A percentile compares a stretch with the other conserved stretches of the same genome.
Evolutionary conservation across 192 early-diverging fungal genomes (phyloP).

Genomic region (Gonapodya sp.): DNA sequence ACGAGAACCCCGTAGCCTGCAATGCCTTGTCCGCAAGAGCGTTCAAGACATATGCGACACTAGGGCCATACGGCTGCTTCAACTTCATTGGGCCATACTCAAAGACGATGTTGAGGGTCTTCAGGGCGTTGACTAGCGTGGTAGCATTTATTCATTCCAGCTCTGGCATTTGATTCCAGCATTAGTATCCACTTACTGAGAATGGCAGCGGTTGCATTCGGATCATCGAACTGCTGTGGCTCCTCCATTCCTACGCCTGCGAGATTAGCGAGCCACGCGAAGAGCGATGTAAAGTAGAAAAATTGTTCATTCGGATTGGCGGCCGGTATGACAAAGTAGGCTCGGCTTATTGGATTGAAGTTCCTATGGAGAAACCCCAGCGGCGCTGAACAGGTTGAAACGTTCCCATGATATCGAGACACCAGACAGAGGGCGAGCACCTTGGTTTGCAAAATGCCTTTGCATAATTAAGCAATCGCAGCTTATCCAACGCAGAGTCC

Average conservation of each 20-base stretch:
- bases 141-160: background rate
- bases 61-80: conserved; percentile 48
- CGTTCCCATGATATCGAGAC: too few species aligned
- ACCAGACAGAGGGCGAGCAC: background rate
- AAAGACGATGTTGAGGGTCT: conserved; percentile 35
- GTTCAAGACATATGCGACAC: conserved; percentile 30
- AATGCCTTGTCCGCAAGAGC: conserved; percentile 35
- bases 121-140: conserved; percentile 26
- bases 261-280: conserved; percentile 37
- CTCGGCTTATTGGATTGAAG: background rate
- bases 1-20: conserved; percentile 23
- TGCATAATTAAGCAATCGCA: conserved; percentile 12
- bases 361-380: background rate
- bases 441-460: background rate
- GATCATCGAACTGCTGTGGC: conserved; percentile 52
- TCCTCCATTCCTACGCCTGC: conserved; percentile 27
- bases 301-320: conserved; percentile 49
- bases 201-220: conserved; percentile 42
- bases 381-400: background rate
- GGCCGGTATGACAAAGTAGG: conserved; percentile 7
- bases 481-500: conserved; percentile 1
- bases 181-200: conserved; percentile 27
- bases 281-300: conserved; percentile 36
- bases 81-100: conserved; percentile 46
- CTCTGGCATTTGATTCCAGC: background rate